Evolutionary conservation across 345 rosid genomes (phyloP), one percentile per base, ranked within the genome.

Genomic region (Salix viminalis): DNA sequence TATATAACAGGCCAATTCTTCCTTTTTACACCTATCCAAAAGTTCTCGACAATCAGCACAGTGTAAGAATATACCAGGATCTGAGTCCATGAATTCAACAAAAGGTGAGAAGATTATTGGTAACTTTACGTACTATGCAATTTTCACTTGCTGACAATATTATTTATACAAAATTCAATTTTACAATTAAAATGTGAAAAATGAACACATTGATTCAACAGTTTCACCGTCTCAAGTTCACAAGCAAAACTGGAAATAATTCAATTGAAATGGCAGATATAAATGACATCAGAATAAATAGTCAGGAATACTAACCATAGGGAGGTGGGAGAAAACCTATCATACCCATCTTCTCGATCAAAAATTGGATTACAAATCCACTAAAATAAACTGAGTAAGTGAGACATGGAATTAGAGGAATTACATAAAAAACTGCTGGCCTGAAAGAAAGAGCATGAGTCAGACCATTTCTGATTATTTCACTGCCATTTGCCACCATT

Each of bases 291-390:
- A 82, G 52, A 61, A 24, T 58, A 19, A 73, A 2, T 69, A 71
- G 77, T 86, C 60, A 83, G 76, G 74, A 86, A 83, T 76, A 82
- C 94, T 86, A 75, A 92, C 99, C 99, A 72, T 88, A 93, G 3
- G 99, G 99, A 42, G 94, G 94, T 80, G 96, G 94, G 84, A 90
- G 48, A 72, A 90, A 80, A 70, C 99, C 98, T 94, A 96, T 91
- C 98, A 96, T 96, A 65, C 99, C 98, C 88, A 90, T 87, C 96
- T 92, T 96, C 94, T 96, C 98, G 67, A 92, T 86, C 82, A 96
- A 82, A 83, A 93, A 85, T 81, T 91, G 92, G 76, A 83, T 74
- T 77, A 96, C 90, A 81, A 92, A 85, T 62, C 96, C 99, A 70
- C 94, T 86, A 89, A 93, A 96, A 81, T 96, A 92, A 79, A 87